These are phyloP conservation scores for Cordyceps tenuipes DNA, from an alignment of 2,329 filamentous ascomycete genomes.

Conservation along the genomic window DNA sequence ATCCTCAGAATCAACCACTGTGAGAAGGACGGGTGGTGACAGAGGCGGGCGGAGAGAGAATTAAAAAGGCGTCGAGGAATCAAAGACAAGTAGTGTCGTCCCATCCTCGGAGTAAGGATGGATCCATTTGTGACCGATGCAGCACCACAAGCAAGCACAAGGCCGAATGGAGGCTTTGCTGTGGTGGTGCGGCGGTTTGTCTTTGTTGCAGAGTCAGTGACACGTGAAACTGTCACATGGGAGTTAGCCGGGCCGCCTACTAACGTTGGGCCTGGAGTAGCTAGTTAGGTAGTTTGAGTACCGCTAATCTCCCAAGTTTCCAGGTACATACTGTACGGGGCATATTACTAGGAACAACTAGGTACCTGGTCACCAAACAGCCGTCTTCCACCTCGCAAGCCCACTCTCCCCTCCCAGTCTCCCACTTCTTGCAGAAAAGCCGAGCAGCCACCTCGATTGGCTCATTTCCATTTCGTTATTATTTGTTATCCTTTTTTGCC, in stretches of 20 bases:
- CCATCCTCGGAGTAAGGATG: constrained; percentile 13
- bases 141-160: constrained; percentile 12
- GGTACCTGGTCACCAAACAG: not conserved
- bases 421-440: not conserved
- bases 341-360: not conserved
- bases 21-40: constrained; percentile 8
- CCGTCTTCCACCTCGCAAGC: constrained; percentile 2
- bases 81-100: constrained; percentile 9
- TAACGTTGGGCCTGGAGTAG: not conserved
- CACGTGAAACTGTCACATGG: constrained; percentile 14
- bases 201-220: constrained; percentile 5
- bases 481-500: not conserved
- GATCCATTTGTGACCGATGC: constrained; percentile 12
- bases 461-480: not conserved
- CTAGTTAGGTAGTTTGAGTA: too few species aligned
- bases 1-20: constrained; percentile 10
- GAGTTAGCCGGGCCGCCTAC: not conserved
- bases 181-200: constrained; percentile 3
- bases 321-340: not conserved
- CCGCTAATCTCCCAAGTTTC: too few species aligned
- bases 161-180: not conserved
- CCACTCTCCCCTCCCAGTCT: not conserved
- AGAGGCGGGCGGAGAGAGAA: not conserved
- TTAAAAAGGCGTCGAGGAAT: constrained; percentile 10
- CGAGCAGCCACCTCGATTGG: not conserved